These are phyloP conservation scores for Candida jianshihensis DNA, from an alignment of 805 yeast genomes.

Conservation along the genomic window DNA sequence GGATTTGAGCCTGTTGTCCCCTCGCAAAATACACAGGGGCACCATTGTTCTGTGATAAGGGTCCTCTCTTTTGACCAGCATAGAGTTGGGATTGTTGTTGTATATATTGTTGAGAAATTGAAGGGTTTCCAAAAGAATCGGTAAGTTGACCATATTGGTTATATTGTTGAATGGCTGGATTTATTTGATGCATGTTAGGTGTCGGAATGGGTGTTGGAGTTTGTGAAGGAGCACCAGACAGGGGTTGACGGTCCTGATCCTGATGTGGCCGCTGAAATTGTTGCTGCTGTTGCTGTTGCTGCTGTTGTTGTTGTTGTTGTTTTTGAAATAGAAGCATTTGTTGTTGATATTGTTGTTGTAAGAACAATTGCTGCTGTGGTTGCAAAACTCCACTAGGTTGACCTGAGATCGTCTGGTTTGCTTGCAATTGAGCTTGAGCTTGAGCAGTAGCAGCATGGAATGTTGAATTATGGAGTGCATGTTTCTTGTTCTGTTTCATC, in stretches of 20 bases:
- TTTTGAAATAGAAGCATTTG: constrained; percentile 23
- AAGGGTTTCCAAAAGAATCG: constrained; percentile 4
- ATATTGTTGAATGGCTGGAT: constrained; percentile 1
- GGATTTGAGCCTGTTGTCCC: constrained; percentile 34
- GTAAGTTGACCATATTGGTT: constrained; percentile 4
- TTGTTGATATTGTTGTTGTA: constrained; percentile 23
- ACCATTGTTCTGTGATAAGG: constrained; percentile 2
- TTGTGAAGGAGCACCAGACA: background rate
- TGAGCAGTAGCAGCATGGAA: constrained; percentile 38
- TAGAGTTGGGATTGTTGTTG: constrained; percentile 22
- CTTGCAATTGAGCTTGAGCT: constrained; percentile 8
- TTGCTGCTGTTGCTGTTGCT: constrained; percentile 25
- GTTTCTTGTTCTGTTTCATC: constrained; percentile 54
- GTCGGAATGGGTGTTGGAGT: background rate
- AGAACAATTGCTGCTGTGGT: constrained; percentile 20
- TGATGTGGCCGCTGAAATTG: constrained; percentile 11
- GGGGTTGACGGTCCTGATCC: background rate
- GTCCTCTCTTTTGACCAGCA: constrained; percentile 17
- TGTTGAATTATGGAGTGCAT: constrained; percentile 38
- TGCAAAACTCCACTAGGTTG: constrained; percentile 2
- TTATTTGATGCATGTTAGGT: background rate
- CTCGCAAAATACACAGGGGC: constrained; percentile 19
- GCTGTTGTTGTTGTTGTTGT: constrained; percentile 20
- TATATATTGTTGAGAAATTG: constrained; percentile 22
- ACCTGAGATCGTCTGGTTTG: constrained; percentile 1